Base-by-base conservation (phyloP, 345 rosid genomes). In the Heritiera fomes region DNA sequence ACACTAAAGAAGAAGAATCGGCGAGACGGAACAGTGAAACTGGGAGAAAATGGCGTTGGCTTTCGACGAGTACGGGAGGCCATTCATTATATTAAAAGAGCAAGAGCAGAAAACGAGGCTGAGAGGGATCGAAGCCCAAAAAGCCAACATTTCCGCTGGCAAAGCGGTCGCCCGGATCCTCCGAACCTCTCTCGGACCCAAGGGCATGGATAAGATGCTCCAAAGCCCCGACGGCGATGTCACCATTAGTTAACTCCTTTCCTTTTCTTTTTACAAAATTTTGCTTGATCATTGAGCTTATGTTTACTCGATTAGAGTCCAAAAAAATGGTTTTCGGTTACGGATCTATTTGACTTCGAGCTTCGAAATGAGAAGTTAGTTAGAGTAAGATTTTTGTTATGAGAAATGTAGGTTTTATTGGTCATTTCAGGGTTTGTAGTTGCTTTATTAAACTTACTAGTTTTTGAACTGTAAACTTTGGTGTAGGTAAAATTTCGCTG, bases 121-220 rank as follows among this genome's bases (percentile, higher is more conserved):
- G 52, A 66, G 72, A 68, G 99, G 98, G 65, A 89, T 93, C 85
- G 97, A 96, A 79, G 97, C 98, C 71, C 99, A 96, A 80, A 94
- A 90, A 78, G 91, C 99, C 74, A 96, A 96, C 89, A 90, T 93
- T 67, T 87, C 99, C 62, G 97, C 98, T 7, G 99, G 94, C 0
- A 96, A 80, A 76, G 94, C 99, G 1, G 98, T 96, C 10, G 91
- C 98, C 85, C 95, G 97, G 75, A 94, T 96, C 85, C 97, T 94
- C 76, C 94, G 98, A 5, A 91, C 97, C 45, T 96, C 98, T 3
- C 97, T 96, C 53, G 99, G 99, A 11, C 99, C 99, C 73, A 96
- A 94, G 63, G 98, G 99, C 73, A 96, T 94, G 99, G 98, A 96
- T 80, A 94, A 96, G 87, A 94, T 96, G 92, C 97, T 96, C 73